Evolutionary conservation across 495 filamentous ascomycete genomes (phyloP), one percentile per base, ranked within the genome.

Genomic region (Podospora didyma): DNA sequence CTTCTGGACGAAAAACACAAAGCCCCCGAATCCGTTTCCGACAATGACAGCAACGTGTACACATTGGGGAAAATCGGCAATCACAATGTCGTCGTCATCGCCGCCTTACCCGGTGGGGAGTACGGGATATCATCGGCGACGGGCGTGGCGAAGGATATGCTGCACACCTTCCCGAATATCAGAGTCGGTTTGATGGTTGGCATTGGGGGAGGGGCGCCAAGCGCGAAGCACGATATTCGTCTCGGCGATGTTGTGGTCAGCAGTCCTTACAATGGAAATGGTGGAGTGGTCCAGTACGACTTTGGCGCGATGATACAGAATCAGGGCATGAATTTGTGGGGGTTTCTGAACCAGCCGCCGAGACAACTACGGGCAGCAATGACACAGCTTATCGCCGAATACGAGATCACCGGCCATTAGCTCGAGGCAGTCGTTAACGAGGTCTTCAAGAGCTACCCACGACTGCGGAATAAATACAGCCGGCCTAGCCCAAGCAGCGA

Each of bases 1-100:
- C 75, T 79, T 61, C 69, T 84, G 7, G 80, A 85, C 56, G 72
- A 76, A 54, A 54, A 69, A 10, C 73, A 80, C 59, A 64, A 57
- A 4, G 11, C 31, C 5, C 61, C 19, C 60, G 58, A 56, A 6
- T 17, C 16, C 28, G 39, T 46, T 4, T 19, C 35, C 10, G 19
- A 23, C 7, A 45, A 51, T n/a, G 52, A 55, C 55, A 26, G 59
- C 19, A 77, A 73, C 45, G 61, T 60, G 45, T 79, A 78, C 51
- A 69, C 59, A 0, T 51, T 79, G 6, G 78, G 76, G 16, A 65
- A 64, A 53, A 74, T 79, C 34, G 69, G 68, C 6, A 63, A 62
- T 24, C 74, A 81, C 57, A 67, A 76, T 53, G 58, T 82, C 6
- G 26, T n/a, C n/a, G 76, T 78, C 10, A 67, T 79, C 14, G 64